Evolutionary conservation across 495 filamentous ascomycete genomes (phyloP).

Genomic region (Cercophora newfieldiana): DNA sequence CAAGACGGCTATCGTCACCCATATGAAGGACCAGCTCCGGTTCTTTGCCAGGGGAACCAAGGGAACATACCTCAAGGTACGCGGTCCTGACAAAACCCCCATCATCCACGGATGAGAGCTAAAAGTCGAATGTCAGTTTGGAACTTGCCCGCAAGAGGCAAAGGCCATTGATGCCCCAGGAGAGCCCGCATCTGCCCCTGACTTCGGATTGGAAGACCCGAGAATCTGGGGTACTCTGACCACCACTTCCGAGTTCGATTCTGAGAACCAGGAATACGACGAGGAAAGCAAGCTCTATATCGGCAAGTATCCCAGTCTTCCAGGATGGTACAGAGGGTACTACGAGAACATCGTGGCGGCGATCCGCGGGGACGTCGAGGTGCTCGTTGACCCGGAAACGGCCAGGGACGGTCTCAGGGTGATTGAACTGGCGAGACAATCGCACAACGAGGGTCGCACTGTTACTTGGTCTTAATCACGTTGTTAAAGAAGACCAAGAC

Average conservation of each 20-base stretch:
- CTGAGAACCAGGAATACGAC: constrained; percentile 25
- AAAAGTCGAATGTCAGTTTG: constrained; percentile 39
- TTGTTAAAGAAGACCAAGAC: too few species aligned
- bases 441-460: constrained; percentile 28
- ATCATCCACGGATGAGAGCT: not conserved
- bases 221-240: constrained; percentile 38
- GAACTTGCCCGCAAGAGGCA: constrained; percentile 67
- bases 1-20: constrained; percentile 60
- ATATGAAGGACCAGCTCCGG: constrained; percentile 63
- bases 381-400: constrained; percentile 62
- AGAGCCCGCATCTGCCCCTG: constrained; percentile 34
- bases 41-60: constrained; percentile 69
- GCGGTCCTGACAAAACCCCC: not conserved
- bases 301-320: constrained; percentile 37
- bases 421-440: constrained; percentile 64
- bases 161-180: constrained; percentile 58
- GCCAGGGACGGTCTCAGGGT: constrained; percentile 62
- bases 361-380: constrained; percentile 30
- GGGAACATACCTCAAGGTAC: constrained; percentile 64
- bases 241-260: constrained; percentile 30
- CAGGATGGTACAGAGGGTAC: constrained; percentile 61
- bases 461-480: constrained; percentile 27
- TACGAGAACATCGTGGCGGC: constrained; percentile 62
- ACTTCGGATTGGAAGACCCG: constrained; percentile 59
- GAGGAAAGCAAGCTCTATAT: constrained; percentile 26